Base-by-base conservation (phyloP, 2,329 filamentous ascomycete species). In the Basipetospora chlamydospora region DNA sequence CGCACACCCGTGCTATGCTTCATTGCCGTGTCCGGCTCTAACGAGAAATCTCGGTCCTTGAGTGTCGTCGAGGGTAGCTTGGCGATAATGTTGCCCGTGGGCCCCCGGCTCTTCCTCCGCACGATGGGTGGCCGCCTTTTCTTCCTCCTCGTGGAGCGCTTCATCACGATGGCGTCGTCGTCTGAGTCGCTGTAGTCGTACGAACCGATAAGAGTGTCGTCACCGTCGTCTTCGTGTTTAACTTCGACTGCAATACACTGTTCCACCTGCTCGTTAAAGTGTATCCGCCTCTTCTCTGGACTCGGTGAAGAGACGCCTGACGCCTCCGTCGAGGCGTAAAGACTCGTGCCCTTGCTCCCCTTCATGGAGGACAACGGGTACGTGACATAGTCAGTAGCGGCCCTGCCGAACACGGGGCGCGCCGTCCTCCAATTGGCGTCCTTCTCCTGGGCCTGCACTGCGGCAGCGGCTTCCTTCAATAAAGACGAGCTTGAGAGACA, bases 241-340 rank as follows among this genome's bases (percentile, higher is more conserved):
- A 76, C 70, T 23, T 96, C 87, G 22, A 98, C 74, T 6, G 90
- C 90, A 44, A 95, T 95, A 54, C 87, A 95, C 54, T 96, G 88
- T 53, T 87, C 79, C 3, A 98, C 90, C 58, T 88, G 82, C 51
- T 95, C 83, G 52, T 95, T 90, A 56, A 98, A 98, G 50, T 93
- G 84, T 45, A 98, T 96, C 53, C 94, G 88, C 42, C 78, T 86
- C 49, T 76, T 72, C 48, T 80, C 78, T 6, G 71, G 57, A 61
- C 73, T 59, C 40, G 85, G 57, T 52, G 77, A 66, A 56, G 64
- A 47, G 11, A 73, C 45, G n/a, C 80, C 81, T 1, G 86, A 93
- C 0, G 81, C 80, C 6, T 73, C 67, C 9, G 67, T 66, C 2
- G 79, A 84, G 73, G 39, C 28, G 25, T 32, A 39, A 5, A 40